Base-by-base conservation (phyloP, 108 stramenopile species). In the Skeletonema tropicum region DNA sequence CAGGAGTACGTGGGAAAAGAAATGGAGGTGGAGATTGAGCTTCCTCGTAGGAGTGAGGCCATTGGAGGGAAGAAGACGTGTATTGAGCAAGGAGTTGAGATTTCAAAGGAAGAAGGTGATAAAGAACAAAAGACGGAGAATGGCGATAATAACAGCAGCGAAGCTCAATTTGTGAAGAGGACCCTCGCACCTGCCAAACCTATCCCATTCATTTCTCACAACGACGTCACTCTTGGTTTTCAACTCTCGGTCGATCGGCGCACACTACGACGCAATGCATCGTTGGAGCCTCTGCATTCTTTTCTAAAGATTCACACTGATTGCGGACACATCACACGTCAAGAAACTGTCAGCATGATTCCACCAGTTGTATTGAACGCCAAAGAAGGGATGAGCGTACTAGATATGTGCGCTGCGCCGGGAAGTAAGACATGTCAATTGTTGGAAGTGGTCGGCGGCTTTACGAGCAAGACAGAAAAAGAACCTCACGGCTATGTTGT, bases 311-410 rank as follows among this genome's bases (percentile, higher is more conserved):
- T 87, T 25, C 88, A 92, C 41, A 96, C 92, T 15, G 82, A 86
- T 66, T 89, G 88, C 21, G 95, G 95, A 19, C 89, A 90, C 68
- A 75, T 99, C 23, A 98, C 97, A 11, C 92, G 98, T 30, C 98
- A 99, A 75, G 99, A 99, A 79, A 97, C 97, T 15, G 99, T 99
- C 30, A 90, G 88, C 68, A 99, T 99, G 98, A 91, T 99, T 21
- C 98, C 99, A 7, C 98, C 98, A 13, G 89, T 98, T 14, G 95
- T 98, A 35, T 79, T 99, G 70, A 77, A 90, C 75, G 91, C 90
- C 7, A 68, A 87, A 66, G 88, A 92, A 6, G 71, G 93, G 23
- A 91, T 98, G 86, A 71, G 66, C 19, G 89, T 98, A 3, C 83
- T 99, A 12, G 96, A 97, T 76, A 95, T 98, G 96, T 98, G 97